Evolutionary conservation across 2,329 filamentous ascomycete genomes (phyloP), one percentile per base, ranked within the genome.

Genomic region (Trichothecium sympodiale): DNA sequence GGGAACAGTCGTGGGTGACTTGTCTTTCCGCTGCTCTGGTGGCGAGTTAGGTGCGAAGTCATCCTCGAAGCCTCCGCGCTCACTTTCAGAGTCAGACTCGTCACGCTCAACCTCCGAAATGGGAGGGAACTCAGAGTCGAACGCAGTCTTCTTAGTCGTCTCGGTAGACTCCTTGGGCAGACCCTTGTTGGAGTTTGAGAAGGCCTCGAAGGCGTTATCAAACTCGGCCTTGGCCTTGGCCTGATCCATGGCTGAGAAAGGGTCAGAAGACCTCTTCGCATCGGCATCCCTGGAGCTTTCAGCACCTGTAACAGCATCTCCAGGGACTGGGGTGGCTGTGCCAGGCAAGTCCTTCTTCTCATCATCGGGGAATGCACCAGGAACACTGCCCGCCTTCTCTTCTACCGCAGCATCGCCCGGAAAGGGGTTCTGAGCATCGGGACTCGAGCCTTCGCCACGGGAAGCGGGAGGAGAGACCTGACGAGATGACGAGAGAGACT

Each of bases 11-110:
- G 20, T 25, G 20, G 20, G 20, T 20, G 23, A 10, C 20, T 35
- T 37, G 15, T 13, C n/a, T 25, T 34, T 38, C 12, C 20, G 20
- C 17, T 38, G 27, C 31, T 23, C 28, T 13, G 36, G 31, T 6
- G 67, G 64, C 4, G 70, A 71, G 2, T 74, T 71, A 12, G 83
- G 77, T 1, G 83, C 80, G 53, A 96, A 96, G 56, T 95, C 81
- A 52, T 98, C 91, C 34, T 93, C 89, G 52, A 96, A 96, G 0
- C 88, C 86, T 29, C 84, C 86, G 33, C 74, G 74, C 33, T 85
- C 83, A 40, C 76, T 83, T 37, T 78, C 80, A 20, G 80, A 81
- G 39, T 93, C 86, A 20, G 83, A 88, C n/a, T 93, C 81, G 15
- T 84, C 81, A 20, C 77, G 71, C 42, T 83, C 81, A 39, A 95